These are phyloP conservation scores for Pyrenophora teres DNA, from an alignment of 2,329 filamentous ascomycete genomes.

Conservation along the genomic window DNA sequence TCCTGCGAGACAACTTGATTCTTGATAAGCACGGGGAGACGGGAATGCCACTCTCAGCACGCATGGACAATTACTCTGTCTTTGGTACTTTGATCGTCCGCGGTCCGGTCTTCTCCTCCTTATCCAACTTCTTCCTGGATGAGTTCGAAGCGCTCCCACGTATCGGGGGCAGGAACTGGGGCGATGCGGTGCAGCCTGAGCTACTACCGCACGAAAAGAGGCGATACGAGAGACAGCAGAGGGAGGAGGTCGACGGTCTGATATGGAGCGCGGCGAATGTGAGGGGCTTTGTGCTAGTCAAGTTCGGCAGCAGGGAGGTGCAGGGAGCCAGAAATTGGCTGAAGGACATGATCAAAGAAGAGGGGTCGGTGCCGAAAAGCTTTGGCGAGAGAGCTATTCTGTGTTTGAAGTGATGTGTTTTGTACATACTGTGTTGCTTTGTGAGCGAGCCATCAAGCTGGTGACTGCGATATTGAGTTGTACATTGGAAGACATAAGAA, in stretches of 20 bases:
- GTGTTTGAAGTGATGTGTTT: constrained; percentile 55
- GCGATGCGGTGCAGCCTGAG: constrained; percentile 48
- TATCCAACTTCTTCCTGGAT: constrained; percentile 75
- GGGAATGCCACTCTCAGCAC: constrained; percentile 40
- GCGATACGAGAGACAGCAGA: constrained; percentile 58
- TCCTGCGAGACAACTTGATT: constrained; percentile 84
- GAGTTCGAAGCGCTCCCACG: constrained; percentile 80
- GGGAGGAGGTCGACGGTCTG: constrained; percentile 56
- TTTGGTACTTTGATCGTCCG: constrained; percentile 85
- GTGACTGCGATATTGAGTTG: too few species aligned
- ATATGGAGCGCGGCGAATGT: constrained; percentile 48
- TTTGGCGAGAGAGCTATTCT: constrained; percentile 84
- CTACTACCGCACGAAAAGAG: constrained; percentile 52
- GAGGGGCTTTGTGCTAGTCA: constrained; percentile 80
- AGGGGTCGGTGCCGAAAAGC: constrained; percentile 69
- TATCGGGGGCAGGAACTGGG: constrained; percentile 81
- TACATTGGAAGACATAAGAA: too few species aligned
- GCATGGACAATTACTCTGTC: constrained; percentile 76
- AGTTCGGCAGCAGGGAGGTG: constrained; percentile 82
- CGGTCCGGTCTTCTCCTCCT: constrained; percentile 68
- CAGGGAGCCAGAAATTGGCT: constrained; percentile 84
- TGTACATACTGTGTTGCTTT: too few species aligned
- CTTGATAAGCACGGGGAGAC: constrained; percentile 61
- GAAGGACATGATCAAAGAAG: constrained; percentile 71
- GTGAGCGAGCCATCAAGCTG: too few species aligned